Percentiles rank a stretch among this genome's conserved stretches.
Conservation (phyloP, 2,329 filamentous ascomycete genomes). For the Aspergillus chevalieri region DNA sequence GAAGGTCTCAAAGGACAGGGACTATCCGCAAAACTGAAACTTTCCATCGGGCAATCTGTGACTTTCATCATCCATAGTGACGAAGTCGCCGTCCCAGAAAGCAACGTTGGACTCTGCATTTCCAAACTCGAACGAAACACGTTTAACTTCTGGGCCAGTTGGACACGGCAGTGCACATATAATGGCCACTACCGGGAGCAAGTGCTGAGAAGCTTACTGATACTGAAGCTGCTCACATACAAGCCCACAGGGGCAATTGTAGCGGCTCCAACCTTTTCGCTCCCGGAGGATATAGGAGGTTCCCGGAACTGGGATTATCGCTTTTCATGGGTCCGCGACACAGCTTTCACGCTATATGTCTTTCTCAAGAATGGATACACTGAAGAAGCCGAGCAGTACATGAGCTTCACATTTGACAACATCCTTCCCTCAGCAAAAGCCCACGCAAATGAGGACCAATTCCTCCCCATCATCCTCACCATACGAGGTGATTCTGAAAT, state of each 20-base stretch:
- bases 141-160: slow-evolving; percentile 65
- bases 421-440: slow-evolving; percentile 39
- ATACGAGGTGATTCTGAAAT: slow-evolving; percentile 70
- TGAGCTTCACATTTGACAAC: slow-evolving; percentile 69
- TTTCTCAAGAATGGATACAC: slow-evolving; percentile 69
- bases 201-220: slow-evolving; percentile 63
- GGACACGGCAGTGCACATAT: slow-evolving; percentile 65
- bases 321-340: slow-evolving; percentile 71
- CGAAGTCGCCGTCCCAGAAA: slow-evolving; percentile 49
- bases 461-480: slow-evolving; percentile 73
- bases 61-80: slow-evolving; percentile 64
- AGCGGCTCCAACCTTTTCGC: slow-evolving; percentile 69
- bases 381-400: slow-evolving; percentile 70
- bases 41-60: slow-evolving; percentile 22
- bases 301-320: slow-evolving; percentile 46
- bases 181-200: slow-evolving; percentile 67
- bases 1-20: no score
- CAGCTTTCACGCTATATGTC: slow-evolving; percentile 71
- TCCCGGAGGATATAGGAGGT: slow-evolving; percentile 68
- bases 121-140: slow-evolving; percentile 62
- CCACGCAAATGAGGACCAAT: slow-evolving; percentile 48
- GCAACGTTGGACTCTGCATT: slow-evolving; percentile 54
- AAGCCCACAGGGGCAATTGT: slow-evolving; percentile 74
- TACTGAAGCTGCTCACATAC: slow-evolving; percentile 70
- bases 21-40: no score